Base-by-base conservation (phyloP, 129 eudicot genomes). In the Chrysanthemum makinoi region DNA sequence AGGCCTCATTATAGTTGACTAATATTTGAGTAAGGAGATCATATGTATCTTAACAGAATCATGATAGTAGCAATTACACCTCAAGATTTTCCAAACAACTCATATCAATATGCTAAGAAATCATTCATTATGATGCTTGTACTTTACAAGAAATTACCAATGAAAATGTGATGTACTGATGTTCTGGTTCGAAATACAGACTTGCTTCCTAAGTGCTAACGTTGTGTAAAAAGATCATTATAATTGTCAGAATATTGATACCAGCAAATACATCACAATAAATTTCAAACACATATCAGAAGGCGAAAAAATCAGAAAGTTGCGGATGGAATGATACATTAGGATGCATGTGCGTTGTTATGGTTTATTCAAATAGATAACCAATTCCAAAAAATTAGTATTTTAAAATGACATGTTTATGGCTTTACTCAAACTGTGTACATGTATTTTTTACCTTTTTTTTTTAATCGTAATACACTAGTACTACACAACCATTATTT, bases 161-260 rank as follows among this genome's bases (percentile, higher is more conserved):
- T 56, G 75, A 44, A 70, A 39, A 49, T 50, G 48, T 39, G 10
- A 6, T 39, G 46, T 58, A 20, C 30, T 43, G 75, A 71, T 58
- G 66, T 71, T 46, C 66, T 43, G 18, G 75, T 47, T 57, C 44
- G n/a, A n/a, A 66, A 76, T 58, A 2, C 35, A 6, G 56, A 51
- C 80, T 69, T 76, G 57, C 47, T 47, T n/a, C n/a, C n/a, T n/a
- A n/a, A n/a, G n/a, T 49, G 74, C 66, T 47, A 75, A 56, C 54
- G 20, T 67, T 20, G 72, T 26, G 59, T 50, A 50, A 68, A 8
- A 49, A n/a, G 26, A 71, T 61, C 46, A 24, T 58, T 46, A 7
- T 66, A 62, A 43, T 56, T 62, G 53, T 33, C 64, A 69, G 56
- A 26, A 69, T 69, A n/a, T 69, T 1, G 2, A 39, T 39, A 6